Evolutionary conservation across 1,284 basidiomycete species (phyloP), one percentile per base, ranked within the genome.

Genomic region (Irpex sp.): DNA sequence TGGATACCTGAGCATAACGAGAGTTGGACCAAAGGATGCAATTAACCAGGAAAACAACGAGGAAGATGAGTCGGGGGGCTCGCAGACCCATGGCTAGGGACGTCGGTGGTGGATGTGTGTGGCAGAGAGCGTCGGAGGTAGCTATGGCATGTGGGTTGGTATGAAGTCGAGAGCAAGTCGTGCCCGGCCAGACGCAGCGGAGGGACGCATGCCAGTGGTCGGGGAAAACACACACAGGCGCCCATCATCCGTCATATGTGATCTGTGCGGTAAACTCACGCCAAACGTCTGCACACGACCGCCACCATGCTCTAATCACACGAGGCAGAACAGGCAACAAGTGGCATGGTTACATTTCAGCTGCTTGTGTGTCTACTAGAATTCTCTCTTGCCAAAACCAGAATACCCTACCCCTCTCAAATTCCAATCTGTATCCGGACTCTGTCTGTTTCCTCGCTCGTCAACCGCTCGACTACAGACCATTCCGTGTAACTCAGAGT

Each of bases 11-110:
- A 21, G 78, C 80, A 74, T 85, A 86, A 57, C 83, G 81, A 73
- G 83, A 84, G 68, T 84, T 81, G 15, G 89, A 88, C 86, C 85
- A 91, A 54, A 91, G 76, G 40, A 90, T 66, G 67, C 80, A 81
- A 67, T 87, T 85, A 52, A 85, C 52, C 64, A 81, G 70, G 69
- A 91, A 74, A 56, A 82, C 70, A 60, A 79, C 64, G 44, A 84
- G 75, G 66, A 91, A 85, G 36, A 83, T 68, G 6, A 83, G 68
- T 72, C 79, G 84, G 62, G 82, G 76, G 31, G 77, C 71, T 57
- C 74, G 72, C 62, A 75, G 75, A 64, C 77, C 67, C 81, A 83
- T 81, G 62, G 37, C 65, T 68, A 67, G 59, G 52, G 62, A 56
- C 7, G 54, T 17, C 17, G 57, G 62, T 56, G 62, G 13, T 9